Conservation (phyloP, 2,329 filamentous ascomycete genomes). For the Corniculantispora saksenae region DNA sequence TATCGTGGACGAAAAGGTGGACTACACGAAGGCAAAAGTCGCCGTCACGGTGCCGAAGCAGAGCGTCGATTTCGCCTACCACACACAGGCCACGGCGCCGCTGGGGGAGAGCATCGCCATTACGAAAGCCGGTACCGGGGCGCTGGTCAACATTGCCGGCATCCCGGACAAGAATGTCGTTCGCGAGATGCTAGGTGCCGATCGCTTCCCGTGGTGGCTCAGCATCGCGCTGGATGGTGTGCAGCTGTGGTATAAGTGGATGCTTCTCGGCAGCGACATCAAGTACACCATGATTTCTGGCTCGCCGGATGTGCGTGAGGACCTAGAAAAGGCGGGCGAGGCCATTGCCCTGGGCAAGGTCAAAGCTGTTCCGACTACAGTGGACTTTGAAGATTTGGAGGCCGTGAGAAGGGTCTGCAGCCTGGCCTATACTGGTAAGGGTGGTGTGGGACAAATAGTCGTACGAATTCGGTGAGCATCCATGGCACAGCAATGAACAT, state of each 20-base stretch:
- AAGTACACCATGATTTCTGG: slow-evolving; percentile 49
- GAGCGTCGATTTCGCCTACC: slow-evolving; percentile 52
- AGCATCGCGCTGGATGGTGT: slow-evolving; percentile 36
- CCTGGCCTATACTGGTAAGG: slow-evolving; percentile 41
- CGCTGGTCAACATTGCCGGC: slow-evolving; percentile 43
- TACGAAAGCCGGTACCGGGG: slow-evolving; percentile 38
- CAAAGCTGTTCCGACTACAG: slow-evolving; percentile 43
- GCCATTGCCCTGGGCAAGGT: slow-evolving; percentile 45
- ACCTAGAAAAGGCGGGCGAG: slow-evolving; percentile 43
- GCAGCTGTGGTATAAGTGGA: slow-evolving; percentile 43
- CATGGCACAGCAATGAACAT: no score
- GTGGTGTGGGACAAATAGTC: slow-evolving; percentile 46
- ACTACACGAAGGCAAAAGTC: slow-evolving; percentile 49
- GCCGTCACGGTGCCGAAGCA: slow-evolving; percentile 37
- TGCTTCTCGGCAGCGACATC: slow-evolving; percentile 46
- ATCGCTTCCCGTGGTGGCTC: slow-evolving; percentile 39
- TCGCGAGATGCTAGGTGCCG: slow-evolving; percentile 33
- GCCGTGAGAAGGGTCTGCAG: slow-evolving; percentile 43
- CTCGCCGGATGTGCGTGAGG: slow-evolving; percentile 40
- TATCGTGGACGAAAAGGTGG: slow-evolving; percentile 51
- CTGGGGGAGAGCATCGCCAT: slow-evolving; percentile 42
- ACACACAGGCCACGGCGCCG: slow-evolving; percentile 44
- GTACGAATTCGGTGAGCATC: slow-evolving; percentile 35
- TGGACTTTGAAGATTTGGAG: slow-evolving; percentile 44
- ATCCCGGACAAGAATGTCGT: slow-evolving; percentile 35